phyloP scores from a whole-genome alignment of 2,329 filamentous ascomycete genomes.

The Trichoderma sp. region DNA sequence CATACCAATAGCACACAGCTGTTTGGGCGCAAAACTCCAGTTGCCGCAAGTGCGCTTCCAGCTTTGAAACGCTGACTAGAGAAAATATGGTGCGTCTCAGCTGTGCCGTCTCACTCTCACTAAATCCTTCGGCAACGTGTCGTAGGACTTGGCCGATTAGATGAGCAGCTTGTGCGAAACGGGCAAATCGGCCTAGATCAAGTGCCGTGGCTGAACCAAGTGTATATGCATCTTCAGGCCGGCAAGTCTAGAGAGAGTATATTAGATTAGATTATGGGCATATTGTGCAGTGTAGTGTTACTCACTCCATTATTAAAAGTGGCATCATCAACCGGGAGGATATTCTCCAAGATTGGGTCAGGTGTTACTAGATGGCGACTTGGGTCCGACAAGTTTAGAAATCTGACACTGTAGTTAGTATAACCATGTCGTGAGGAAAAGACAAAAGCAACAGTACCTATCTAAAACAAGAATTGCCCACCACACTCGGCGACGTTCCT shows the following conservation, averaged over 20 bases:
- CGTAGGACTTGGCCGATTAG: conserved; percentile 20
- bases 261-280: not conserved
- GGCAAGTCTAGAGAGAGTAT: not conserved
- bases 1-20: conserved; percentile 19
- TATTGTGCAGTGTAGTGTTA: not conserved
- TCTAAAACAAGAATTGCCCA: conserved; percentile 18
- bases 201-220: conserved; percentile 10
- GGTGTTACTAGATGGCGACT: conserved; percentile 20
- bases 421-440: not conserved
- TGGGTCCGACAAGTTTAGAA: conserved; percentile 18
- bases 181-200: conserved; percentile 19
- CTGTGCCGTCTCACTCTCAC: conserved; percentile 18
- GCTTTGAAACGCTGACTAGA: conserved; percentile 3
- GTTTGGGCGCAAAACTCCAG: conserved; percentile 21
- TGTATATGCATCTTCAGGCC: conserved; percentile 6
- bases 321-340: conserved; percentile 19
- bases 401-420: not conserved
- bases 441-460: not conserved
- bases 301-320: conserved; percentile 17
- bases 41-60: conserved; percentile 10
- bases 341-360: conserved; percentile 17
- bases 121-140: not conserved
- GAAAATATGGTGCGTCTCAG: conserved; percentile 23
- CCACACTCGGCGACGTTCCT: conserved; percentile 16
- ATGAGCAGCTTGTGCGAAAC: conserved; percentile 22